phyloP scores from a whole-genome alignment of 495 filamentous ascomycete genomes.

The Xylaria flabelliformis region DNA sequence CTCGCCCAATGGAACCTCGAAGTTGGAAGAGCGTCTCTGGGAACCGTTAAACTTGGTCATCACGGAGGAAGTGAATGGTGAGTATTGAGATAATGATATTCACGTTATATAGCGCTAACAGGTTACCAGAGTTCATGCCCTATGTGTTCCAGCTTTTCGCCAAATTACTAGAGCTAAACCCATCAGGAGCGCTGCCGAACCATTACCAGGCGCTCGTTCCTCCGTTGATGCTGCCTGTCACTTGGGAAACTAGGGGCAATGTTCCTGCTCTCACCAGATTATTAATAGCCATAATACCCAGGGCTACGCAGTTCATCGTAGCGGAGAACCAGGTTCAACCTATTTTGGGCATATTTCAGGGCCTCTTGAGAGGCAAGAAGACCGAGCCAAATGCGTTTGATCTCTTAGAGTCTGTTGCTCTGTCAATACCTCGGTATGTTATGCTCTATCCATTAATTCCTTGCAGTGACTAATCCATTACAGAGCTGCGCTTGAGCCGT shows the following conservation, averaged over 20 bases:
- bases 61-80: slow-evolving; percentile 79
- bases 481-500: slow-evolving; percentile 70
- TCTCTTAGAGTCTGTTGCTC: slow-evolving; percentile 79
- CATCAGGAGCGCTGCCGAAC: slow-evolving; percentile 71
- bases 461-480: slow-evolving; percentile 35
- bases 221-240: slow-evolving; percentile 72
- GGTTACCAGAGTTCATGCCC: slow-evolving; percentile 80
- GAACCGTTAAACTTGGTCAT: slow-evolving; percentile 77
- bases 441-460: not conserved
- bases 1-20: slow-evolving; percentile 61
- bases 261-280: slow-evolving; percentile 87
- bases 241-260: slow-evolving; percentile 93
- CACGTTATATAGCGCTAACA: slow-evolving; percentile 26
- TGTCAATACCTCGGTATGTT: slow-evolving; percentile 71
- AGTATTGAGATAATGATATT: slow-evolving; percentile 27
- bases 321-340: slow-evolving; percentile 74
- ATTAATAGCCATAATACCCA: slow-evolving; percentile 81
- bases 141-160: slow-evolving; percentile 97
- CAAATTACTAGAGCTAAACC: slow-evolving; percentile 83
- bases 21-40: slow-evolving; percentile 79
- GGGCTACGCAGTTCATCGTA: slow-evolving; percentile 72
- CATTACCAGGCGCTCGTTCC: slow-evolving; percentile 78
- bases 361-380: slow-evolving; percentile 73
- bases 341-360: slow-evolving; percentile 91
- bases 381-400: slow-evolving; percentile 86